phyloP scores from a whole-genome alignment of 805 yeast genomes.

The Candida methanosorbosa region DNA sequence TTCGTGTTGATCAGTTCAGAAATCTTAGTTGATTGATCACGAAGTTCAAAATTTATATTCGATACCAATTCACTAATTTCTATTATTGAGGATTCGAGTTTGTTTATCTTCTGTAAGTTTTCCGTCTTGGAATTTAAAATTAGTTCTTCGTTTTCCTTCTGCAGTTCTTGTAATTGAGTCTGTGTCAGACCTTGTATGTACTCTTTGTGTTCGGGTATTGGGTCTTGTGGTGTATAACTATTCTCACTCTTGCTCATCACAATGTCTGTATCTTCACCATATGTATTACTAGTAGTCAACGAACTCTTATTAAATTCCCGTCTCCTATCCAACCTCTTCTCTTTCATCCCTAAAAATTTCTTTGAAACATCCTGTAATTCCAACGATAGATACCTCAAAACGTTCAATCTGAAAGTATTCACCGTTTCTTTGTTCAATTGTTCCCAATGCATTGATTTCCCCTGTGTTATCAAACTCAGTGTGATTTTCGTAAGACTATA shows the following conservation, averaged over 20 bases:
- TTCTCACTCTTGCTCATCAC: conserved; percentile 2
- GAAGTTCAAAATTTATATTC: conserved; percentile 65
- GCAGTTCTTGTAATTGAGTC: conserved; percentile 44
- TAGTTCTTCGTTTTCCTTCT: conserved; percentile 50
- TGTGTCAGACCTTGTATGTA: conserved; percentile 5
- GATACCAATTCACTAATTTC: conserved; percentile 72
- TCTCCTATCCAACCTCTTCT: conserved; percentile 35
- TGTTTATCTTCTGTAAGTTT: conserved; percentile 51
- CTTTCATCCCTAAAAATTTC: conserved; percentile 39
- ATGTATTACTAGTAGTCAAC: conserved; percentile 1
- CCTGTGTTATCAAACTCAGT: conserved; percentile 21
- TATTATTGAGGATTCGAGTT: conserved; percentile 51
- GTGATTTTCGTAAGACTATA: conserved; percentile 12
- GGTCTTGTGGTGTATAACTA: conserved; percentile 22
- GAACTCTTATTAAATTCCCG: conserved; percentile 27
- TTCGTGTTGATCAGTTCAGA: conserved; percentile 56
- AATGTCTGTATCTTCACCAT: conserved; percentile 4
- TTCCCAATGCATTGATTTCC: conserved; percentile 27
- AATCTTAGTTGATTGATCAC: conserved; percentile 64
- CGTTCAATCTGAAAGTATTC: conserved; percentile 36
- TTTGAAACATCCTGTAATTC: conserved; percentile 33
- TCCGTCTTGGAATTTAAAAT: conserved; percentile 45
- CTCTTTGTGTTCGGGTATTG: conserved; percentile 22
- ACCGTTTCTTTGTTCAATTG: conserved; percentile 29
- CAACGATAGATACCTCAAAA: conserved; percentile 39